Evolutionary conservation across 331 rosid genomes (phyloP), one percentile per base, ranked within the genome.

Genomic region (Saraca asoca): DNA sequence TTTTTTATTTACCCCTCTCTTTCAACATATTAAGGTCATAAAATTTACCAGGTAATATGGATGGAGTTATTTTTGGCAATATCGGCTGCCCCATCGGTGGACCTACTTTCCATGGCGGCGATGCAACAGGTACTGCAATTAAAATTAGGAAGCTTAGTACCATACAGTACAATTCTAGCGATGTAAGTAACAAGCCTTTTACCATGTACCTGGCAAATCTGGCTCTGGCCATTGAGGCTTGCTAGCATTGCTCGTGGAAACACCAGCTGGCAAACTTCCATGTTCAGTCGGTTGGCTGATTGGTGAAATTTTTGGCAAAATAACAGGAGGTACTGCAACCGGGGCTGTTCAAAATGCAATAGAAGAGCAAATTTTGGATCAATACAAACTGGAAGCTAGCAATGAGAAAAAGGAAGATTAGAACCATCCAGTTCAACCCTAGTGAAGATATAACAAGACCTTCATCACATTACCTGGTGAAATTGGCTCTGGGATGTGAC

Each of bases 221-320:
- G 91, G 86, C 70, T 56, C 82, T 45, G 80, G 62, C 44, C 68
- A 63, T 59, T 86, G 86, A 77, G 63, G 78, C 67, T 76, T 73
- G 44, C 58, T 61, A 53, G 24, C 49, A 66, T 81, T 78, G 59
- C 73, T 68, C 43, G 68, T 70, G 54, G 46, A 81, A 65, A 66
- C 14, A 71, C 64, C 64, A 61, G 83, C 77, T 18, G 94, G 82
- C 45, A 48, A 75, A 65, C 53, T 79, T 63, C 69, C 79, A 55
- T 76, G 82, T 45, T 69, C 62, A 14, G 29, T 68, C 34, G 87
- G 81, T 17, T 69, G 75, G 54, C 76, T 64, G 71, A 66, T 66
- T 58, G 96, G 75, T 42, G 96, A 68, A 68, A 12, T 52, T 46
- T 50, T 80, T 34, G 95, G 88, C 43, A 60, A 65, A 77, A 7